Evolutionary conservation across 1,139 yeast species (phyloP).

Genomic region (Hyphopichia pseudoburtonii): DNA sequence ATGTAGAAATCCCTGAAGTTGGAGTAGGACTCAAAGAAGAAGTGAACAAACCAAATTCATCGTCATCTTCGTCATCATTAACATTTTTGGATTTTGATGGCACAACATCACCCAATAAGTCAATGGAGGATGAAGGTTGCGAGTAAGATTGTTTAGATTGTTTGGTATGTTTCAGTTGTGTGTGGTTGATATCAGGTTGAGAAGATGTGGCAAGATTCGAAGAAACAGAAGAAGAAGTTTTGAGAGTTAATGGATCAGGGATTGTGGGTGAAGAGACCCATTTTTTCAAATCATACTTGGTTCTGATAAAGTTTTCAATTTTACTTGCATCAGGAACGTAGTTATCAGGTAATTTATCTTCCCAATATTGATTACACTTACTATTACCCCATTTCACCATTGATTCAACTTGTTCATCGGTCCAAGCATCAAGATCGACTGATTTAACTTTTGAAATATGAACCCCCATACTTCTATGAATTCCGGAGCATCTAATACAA

Average conservation of each 20-base stretch:
- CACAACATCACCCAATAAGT: background rate
- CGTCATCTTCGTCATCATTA: conserved; percentile 25
- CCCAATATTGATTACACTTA: conserved; percentile 81
- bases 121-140: conserved; percentile 2
- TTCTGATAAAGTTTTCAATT: conserved; percentile 84
- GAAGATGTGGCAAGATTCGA: conserved; percentile 10
- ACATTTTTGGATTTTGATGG: background rate
- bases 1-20: too few species aligned
- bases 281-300: conserved; percentile 86
- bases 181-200: conserved; percentile 1
- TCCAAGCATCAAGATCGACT: conserved; percentile 95
- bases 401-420: conserved; percentile 82
- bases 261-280: conserved; percentile 61
- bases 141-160: conserved; percentile 1
- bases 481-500: conserved; percentile 91
- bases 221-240: conserved; percentile 6
- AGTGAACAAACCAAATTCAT: conserved; percentile 45
- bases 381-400: conserved; percentile 88
- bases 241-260: conserved; percentile 58
- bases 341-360: conserved; percentile 64
- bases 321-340: conserved; percentile 84
- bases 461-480: conserved; percentile 93
- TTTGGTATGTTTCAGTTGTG: background rate
- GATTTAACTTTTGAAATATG: conserved; percentile 86
- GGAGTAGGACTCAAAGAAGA: conserved; percentile 17